Evolutionary conservation across 2,329 filamentous ascomycete species (phyloP).

Genomic region (Nigrospora oryzae): DNA sequence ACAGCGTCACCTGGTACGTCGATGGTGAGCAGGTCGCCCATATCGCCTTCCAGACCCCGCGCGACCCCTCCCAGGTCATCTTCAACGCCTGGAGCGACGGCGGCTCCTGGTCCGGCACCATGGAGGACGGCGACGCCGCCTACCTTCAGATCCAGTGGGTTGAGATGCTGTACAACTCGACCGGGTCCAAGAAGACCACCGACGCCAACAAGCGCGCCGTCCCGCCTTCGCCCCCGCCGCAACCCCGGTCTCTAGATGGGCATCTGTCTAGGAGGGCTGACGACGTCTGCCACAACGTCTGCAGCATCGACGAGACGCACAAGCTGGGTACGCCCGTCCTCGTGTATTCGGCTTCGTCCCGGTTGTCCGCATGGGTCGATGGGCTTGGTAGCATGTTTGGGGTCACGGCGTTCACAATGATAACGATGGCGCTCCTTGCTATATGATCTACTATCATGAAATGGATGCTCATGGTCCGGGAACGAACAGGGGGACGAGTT

Average conservation of each 20-base stretch:
- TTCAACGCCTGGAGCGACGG: conserved; percentile 56
- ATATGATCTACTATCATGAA: too few relatives aligned
- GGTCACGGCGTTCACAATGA: too few relatives aligned
- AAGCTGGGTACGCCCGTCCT: conserved; percentile 25
- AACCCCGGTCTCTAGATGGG: background rate
- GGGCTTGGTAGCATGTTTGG: too few relatives aligned
- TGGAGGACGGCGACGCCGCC: conserved; percentile 39
- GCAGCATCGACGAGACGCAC: conserved; percentile 23
- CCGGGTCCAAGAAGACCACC: conserved; percentile 7
- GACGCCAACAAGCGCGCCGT: conserved; percentile 3
- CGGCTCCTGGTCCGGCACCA: conserved; percentile 49
- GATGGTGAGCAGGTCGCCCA: conserved; percentile 39
- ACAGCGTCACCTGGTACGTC: conserved; percentile 46
- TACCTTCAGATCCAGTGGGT: conserved; percentile 55
- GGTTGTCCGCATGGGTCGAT: too few relatives aligned
- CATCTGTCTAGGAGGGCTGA: background rate
- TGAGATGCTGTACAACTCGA: conserved; percentile 48
- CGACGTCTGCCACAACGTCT: conserved; percentile 16
- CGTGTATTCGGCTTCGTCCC: background rate
- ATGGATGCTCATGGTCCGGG: too few relatives aligned
- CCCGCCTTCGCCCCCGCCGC: background rate
- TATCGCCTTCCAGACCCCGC: conserved; percentile 46
- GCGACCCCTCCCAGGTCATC: conserved; percentile 39
- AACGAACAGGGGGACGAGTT: too few relatives aligned
- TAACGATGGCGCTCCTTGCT: too few relatives aligned